Conservation (phyloP, 2,329 filamentous ascomycete genomes). For the Stemphylium beticola region DNA sequence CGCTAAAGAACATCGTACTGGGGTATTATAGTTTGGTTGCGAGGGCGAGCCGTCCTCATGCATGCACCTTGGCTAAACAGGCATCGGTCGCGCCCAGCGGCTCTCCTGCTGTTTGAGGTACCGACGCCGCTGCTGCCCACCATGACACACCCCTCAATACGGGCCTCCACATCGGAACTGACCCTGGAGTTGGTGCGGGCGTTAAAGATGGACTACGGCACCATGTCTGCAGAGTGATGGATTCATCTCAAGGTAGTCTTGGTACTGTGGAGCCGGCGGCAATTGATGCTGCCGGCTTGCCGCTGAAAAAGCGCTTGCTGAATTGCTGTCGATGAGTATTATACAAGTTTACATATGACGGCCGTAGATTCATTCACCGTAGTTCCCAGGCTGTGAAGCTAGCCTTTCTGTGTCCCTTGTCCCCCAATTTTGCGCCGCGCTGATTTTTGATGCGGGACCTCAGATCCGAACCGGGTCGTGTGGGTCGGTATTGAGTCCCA, state of each 20-base stretch:
- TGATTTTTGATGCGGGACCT: slow-evolving; percentile 7
- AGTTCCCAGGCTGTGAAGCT: slow-evolving; percentile 12
- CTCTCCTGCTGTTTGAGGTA: slow-evolving; percentile 14
- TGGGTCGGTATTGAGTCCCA: slow-evolving; percentile 5
- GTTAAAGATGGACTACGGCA: slow-evolving; percentile 4
- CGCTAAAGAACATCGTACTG: slow-evolving; percentile 5
- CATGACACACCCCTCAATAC: slow-evolving; percentile 9
- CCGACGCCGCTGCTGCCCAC: slow-evolving; percentile 8
- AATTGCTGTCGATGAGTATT: slow-evolving; percentile 18
- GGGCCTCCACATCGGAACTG: slow-evolving; percentile 11
- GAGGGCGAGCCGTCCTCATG: slow-evolving; percentile 14
- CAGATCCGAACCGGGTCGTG: slow-evolving; percentile 2
- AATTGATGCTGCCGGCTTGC: background rate
- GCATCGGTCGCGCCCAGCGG: slow-evolving; percentile 9
- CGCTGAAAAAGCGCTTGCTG: slow-evolving; percentile 5
- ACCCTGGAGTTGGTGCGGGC: background rate
- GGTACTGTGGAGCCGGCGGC: slow-evolving; percentile 1
- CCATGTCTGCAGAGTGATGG: slow-evolving; percentile 1
- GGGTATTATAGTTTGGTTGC: slow-evolving; percentile 11
- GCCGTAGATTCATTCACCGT: slow-evolving; percentile 22
- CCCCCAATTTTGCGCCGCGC: slow-evolving; percentile 18
- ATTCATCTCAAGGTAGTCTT: slow-evolving; percentile 1
- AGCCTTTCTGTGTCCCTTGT: slow-evolving; percentile 1
- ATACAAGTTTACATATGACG: slow-evolving; percentile 26
- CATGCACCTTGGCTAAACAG: slow-evolving; percentile 7